phyloP scores from a whole-genome alignment of 1,284 basidiomycete species.

The Ustilago shanxiensis region DNA sequence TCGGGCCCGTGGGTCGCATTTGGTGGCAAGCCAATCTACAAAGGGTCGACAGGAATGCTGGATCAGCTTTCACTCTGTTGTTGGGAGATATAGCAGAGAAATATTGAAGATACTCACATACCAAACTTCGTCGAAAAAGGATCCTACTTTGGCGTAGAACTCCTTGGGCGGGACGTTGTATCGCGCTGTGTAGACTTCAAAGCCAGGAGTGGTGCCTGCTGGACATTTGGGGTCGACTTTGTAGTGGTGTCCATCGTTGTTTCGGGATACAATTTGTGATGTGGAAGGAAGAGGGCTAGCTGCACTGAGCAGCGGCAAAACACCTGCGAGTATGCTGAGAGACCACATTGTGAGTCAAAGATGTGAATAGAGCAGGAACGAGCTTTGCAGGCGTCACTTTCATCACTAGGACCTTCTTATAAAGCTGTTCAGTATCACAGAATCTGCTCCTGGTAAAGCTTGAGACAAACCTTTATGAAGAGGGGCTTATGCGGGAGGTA shows the following conservation, averaged over 20 bases:
- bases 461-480: no score
- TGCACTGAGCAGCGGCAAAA: constrained; percentile 17
- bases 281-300: constrained; percentile 14
- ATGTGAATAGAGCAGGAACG: no score
- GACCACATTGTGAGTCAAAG: no score
- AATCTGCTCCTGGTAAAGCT: no score
- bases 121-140: constrained; percentile 38
- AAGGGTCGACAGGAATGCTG: neutral
- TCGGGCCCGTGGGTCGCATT: constrained; percentile 23
- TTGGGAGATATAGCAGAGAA: neutral
- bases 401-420: no score
- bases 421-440: no score
- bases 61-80: neutral
- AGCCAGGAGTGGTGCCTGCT: constrained; percentile 25
- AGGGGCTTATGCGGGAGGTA: no score
- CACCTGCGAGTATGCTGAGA: no score
- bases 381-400: no score
- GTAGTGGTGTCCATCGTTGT: constrained; percentile 11
- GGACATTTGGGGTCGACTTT: constrained; percentile 35
- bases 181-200: constrained; percentile 31
- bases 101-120: constrained; percentile 29
- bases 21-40: constrained; percentile 29
- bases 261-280: neutral
- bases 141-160: constrained; percentile 32
- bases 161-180: constrained; percentile 28